These are phyloP conservation scores for Yamadazyma dushanensis DNA, from an alignment of 1,139 yeast species.

Conservation along the genomic window DNA sequence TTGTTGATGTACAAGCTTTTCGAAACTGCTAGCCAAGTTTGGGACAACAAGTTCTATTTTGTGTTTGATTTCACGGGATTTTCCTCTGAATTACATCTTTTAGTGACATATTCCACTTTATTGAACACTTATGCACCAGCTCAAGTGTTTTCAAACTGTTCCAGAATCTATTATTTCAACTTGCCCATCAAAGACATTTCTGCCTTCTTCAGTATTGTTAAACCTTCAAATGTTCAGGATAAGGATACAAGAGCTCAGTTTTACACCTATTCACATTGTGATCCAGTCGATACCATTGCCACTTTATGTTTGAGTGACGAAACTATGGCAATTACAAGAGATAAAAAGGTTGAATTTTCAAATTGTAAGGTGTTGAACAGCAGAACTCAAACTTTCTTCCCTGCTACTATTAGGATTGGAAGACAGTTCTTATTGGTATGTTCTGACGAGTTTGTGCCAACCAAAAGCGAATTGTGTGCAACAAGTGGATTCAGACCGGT, in stretches of 20 bases:
- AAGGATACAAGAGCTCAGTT: constrained; percentile 23
- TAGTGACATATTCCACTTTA: constrained; percentile 26
- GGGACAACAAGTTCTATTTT: constrained; percentile 67
- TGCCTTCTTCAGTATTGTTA: constrained; percentile 15
- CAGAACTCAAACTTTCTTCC: constrained; percentile 27
- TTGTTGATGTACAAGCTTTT: constrained; percentile 60
- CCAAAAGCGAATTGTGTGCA: constrained; percentile 22
- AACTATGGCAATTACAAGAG: constrained; percentile 41
- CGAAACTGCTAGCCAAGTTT: constrained; percentile 69
- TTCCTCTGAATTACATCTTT: constrained; percentile 28
- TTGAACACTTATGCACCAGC: constrained; percentile 47
- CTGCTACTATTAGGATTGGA: constrained; percentile 69
- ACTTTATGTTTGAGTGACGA: constrained; percentile 50
- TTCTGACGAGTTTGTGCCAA: constrained; percentile 27
- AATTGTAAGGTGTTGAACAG: constrained; percentile 55
- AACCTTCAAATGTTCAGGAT: constrained; percentile 15
- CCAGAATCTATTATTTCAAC: constrained; percentile 59
- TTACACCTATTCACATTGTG: constrained; percentile 45
- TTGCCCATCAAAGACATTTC: constrained; percentile 45
- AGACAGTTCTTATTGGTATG: constrained; percentile 65
- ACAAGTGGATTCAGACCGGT: constrained; percentile 46
- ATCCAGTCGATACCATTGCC: constrained; percentile 48
- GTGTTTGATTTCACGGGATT: constrained; percentile 73
- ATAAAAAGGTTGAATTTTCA: constrained; percentile 61
- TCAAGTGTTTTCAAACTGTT: constrained; percentile 54